Evolutionary conservation across 805 yeast genomes (phyloP).

Genomic region (Starmerella sp.): DNA sequence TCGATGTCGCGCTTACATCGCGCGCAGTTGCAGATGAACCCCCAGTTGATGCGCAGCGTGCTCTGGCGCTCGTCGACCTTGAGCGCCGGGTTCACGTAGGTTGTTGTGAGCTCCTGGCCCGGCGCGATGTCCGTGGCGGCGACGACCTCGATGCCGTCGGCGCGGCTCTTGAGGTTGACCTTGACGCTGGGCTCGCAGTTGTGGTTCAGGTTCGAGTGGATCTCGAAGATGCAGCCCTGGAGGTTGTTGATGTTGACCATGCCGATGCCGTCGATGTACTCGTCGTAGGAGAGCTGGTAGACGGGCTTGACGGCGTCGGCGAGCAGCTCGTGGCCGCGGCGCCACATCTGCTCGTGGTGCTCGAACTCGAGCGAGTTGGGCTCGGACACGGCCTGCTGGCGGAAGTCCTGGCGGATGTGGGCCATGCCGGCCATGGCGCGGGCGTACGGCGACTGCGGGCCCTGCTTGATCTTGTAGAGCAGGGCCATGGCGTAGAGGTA

Average conservation of each 20-base stretch:
- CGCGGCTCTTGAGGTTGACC: conserved; percentile 32
- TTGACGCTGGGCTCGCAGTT: conserved; percentile 61
- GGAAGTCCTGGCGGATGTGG: conserved; percentile 50
- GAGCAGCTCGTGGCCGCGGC: conserved; percentile 43
- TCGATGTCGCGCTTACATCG: conserved; percentile 43
- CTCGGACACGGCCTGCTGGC: conserved; percentile 45
- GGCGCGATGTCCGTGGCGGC: conserved; percentile 48
- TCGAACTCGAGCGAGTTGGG: conserved; percentile 32
- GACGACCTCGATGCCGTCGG: conserved; percentile 46
- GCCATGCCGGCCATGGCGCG: conserved; percentile 56
- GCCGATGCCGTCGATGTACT: conserved; percentile 53
- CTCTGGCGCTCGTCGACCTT: conserved; percentile 52
- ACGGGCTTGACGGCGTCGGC: conserved; percentile 34
- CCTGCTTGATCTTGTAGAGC: conserved; percentile 30
- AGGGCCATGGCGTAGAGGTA: conserved; percentile 51
- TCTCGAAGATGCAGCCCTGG: conserved; percentile 48
- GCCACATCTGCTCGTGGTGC: conserved; percentile 38
- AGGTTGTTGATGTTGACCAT: conserved; percentile 64
- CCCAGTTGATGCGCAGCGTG: conserved; percentile 64
- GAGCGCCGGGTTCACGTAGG: conserved; percentile 59
- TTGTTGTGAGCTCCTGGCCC: conserved; percentile 58
- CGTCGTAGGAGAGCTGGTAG: conserved; percentile 36
- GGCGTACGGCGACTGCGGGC: conserved; percentile 12
- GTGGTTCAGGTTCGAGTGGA: conserved; percentile 66
- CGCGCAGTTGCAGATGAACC: conserved; percentile 57